Conservation (phyloP, 192 early-diverging fungal genomes). For the Coemansia guatemalensis region DNA sequence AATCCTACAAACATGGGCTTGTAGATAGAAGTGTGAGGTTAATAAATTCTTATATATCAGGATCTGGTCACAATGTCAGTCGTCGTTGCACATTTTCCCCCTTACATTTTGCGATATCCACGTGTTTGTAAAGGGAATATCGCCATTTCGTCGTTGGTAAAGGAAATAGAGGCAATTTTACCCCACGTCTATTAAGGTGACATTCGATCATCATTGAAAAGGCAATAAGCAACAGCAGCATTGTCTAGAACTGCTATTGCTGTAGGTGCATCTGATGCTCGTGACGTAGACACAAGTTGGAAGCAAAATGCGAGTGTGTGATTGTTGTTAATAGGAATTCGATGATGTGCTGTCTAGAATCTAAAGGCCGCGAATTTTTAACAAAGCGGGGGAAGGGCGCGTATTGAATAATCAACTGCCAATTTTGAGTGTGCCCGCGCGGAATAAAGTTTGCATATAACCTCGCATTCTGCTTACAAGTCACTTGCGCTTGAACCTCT, state of each 20-base stretch:
- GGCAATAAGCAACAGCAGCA: background rate
- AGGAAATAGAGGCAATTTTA: background rate
- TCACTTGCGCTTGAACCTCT: background rate
- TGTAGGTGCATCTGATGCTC: background rate
- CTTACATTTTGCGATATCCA: background rate
- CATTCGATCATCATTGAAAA: background rate
- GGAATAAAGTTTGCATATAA: background rate
- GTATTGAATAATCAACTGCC: background rate
- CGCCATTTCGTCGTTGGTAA: background rate
- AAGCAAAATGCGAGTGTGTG: background rate
- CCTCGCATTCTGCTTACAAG: background rate
- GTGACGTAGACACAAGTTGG: background rate
- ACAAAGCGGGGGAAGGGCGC: background rate
- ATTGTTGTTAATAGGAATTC: background rate
- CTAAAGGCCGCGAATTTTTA: slow-evolving; percentile 3
- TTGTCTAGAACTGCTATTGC: background rate
- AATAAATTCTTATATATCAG: no score
- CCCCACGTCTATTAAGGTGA: background rate
- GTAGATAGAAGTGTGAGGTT: no score
- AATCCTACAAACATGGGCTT: no score
- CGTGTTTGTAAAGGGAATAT: background rate
- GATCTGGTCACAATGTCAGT: no score
- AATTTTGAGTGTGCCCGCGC: background rate
- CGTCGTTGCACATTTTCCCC: background rate
- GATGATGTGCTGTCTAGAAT: slow-evolving; percentile 4